These are phyloP conservation scores for Annulohypoxylon truncatum DNA, from an alignment of 2,329 filamentous ascomycete species.

Conservation along the genomic window DNA sequence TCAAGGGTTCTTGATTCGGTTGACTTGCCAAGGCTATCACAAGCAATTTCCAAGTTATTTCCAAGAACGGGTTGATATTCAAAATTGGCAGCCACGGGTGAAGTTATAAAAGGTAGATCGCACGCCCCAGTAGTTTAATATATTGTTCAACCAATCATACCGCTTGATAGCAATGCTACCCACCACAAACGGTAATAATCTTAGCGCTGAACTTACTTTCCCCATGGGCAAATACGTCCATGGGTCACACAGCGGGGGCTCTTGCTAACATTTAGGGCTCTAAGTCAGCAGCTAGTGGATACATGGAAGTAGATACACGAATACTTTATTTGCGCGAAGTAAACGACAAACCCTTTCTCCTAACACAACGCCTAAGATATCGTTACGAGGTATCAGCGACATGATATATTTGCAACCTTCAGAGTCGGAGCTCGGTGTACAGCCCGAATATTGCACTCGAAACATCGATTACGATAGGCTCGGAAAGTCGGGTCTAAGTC, in stretches of 20 bases:
- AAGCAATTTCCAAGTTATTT: no score
- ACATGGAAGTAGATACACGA: no score
- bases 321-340: no score
- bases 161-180: neutral
- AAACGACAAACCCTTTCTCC: neutral
- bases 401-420: no score
- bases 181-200: slow-evolving; percentile 44
- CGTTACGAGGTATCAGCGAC: no score
- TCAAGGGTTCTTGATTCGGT: neutral
- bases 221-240: slow-evolving; percentile 4
- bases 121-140: neutral
- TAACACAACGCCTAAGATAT: no score
- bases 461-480: neutral
- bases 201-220: slow-evolving; percentile 22
- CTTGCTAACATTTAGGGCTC: neutral
- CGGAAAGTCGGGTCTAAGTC: neutral
- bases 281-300: no score
- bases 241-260: neutral
- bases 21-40: neutral
- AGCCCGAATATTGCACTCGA: neutral
- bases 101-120: neutral
- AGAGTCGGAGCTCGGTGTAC: neutral
- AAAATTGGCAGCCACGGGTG: no score
- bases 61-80: no score
- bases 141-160: slow-evolving; percentile 32